Conservation (phyloP, 805 yeast genomes). For the Lipomyces starkeyi region DNA sequence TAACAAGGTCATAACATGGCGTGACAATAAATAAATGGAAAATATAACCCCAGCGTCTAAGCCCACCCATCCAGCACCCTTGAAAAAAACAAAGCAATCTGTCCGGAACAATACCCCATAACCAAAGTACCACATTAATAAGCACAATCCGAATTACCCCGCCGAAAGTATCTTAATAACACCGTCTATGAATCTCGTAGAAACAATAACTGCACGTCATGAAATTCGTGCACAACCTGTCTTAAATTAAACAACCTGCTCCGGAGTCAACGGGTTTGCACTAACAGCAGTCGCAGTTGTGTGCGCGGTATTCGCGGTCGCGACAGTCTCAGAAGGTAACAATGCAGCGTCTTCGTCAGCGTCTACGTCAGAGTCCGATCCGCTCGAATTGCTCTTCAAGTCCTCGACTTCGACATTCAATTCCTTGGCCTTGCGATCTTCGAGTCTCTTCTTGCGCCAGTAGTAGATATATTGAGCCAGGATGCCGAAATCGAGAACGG, state of each 20-base stretch:
- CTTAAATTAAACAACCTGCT: neutral
- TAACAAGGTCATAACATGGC: neutral
- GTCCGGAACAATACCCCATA: neutral
- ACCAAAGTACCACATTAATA: neutral
- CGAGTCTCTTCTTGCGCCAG: slow-evolving; percentile 37
- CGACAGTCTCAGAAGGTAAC: neutral
- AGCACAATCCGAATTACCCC: neutral
- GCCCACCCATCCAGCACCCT: neutral
- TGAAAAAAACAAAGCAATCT: neutral
- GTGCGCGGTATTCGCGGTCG: neutral
- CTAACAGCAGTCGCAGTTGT: neutral
- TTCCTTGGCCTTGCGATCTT: slow-evolving; percentile 18
- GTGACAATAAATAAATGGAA: neutral
- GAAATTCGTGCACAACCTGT: neutral
- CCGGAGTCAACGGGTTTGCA: neutral
- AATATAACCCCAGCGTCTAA: neutral
- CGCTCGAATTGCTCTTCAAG: slow-evolving; percentile 1
- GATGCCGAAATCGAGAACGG: slow-evolving; percentile 72
- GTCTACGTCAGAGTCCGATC: neutral
- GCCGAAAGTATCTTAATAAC: neutral
- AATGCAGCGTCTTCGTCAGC: neutral
- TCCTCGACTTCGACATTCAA: slow-evolving; percentile 25
- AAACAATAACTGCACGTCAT: neutral
- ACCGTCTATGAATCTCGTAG: neutral
- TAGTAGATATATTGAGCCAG: slow-evolving; percentile 75